These are phyloP conservation scores for Pelargonium myrrhifolium DNA, from an alignment of 441 rosid genomes.

Conservation along the genomic window DNA sequence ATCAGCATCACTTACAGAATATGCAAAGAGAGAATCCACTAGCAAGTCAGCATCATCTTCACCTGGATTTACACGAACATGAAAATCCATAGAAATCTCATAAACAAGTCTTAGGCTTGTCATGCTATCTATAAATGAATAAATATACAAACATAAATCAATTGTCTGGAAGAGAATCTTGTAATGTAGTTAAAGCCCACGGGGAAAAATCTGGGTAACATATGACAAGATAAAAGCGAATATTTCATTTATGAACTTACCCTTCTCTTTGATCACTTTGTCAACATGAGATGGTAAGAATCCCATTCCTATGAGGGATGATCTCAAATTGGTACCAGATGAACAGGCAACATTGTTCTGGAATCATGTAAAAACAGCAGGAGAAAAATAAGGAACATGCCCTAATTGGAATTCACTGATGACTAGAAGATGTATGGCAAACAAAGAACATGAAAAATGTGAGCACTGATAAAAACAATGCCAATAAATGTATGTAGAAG, in stretches of 20 bases:
- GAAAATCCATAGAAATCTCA: conserved; percentile 18
- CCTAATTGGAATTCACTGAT: not conserved
- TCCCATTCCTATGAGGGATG: conserved; percentile 73
- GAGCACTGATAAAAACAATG: not conserved
- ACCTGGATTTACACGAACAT: conserved; percentile 39
- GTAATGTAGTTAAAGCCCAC: not conserved
- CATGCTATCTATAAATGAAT: conserved; percentile 5
- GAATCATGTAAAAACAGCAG: conserved; percentile 12
- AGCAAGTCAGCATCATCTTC: conserved; percentile 60
- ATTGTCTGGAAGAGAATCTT: not conserved
- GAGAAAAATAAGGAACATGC: conserved; percentile 29
- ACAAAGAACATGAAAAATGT: not conserved
- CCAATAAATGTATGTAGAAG: not conserved
- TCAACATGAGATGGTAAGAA: conserved; percentile 56
- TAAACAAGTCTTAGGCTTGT: conserved; percentile 1
- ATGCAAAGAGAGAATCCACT: conserved; percentile 54
- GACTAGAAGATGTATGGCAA: not conserved
- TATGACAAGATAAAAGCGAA: conserved; percentile 2
- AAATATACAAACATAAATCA: conserved; percentile 1
- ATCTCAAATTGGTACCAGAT: conserved; percentile 55
- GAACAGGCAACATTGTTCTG: conserved; percentile 79
- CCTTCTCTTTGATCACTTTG: conserved; percentile 61
- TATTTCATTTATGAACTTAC: conserved; percentile 11
- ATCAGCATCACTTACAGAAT: conserved; percentile 58
- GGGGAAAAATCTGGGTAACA: not conserved